phyloP scores from a whole-genome alignment of 2,329 filamentous ascomycete species.

The Pyrenochaeta sp. region DNA sequence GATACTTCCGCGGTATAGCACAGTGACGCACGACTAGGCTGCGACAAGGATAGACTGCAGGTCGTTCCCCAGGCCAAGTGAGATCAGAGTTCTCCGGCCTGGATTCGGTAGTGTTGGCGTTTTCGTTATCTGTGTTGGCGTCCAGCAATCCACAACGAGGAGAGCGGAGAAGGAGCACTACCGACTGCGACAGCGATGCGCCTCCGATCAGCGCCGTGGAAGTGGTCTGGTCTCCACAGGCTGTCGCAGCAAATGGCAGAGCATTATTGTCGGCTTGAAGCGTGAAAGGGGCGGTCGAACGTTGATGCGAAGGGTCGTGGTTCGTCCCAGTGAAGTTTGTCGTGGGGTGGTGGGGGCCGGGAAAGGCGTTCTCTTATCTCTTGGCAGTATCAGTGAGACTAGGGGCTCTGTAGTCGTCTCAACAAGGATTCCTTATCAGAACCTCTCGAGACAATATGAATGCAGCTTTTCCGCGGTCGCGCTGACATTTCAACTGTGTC shows the following conservation, averaged over 20 bases:
- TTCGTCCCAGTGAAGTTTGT: slow-evolving; percentile 24
- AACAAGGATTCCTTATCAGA: slow-evolving; percentile 42
- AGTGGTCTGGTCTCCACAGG: slow-evolving; percentile 15
- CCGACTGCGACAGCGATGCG: slow-evolving; percentile 13
- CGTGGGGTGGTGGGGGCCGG: slow-evolving; percentile 45
- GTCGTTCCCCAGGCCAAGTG: slow-evolving; percentile 32
- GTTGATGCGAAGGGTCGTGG: slow-evolving; percentile 23
- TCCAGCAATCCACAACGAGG: slow-evolving; percentile 16
- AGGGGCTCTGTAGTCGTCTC: slow-evolving; percentile 23
- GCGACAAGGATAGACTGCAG: slow-evolving; percentile 28
- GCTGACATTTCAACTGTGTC: slow-evolving; percentile 36
- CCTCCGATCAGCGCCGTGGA: slow-evolving; percentile 30
- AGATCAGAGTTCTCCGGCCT: slow-evolving; percentile 32
- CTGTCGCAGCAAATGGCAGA: slow-evolving; percentile 14
- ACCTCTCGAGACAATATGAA: slow-evolving; percentile 35
- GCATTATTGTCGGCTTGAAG: slow-evolving; percentile 13
- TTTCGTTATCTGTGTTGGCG: slow-evolving; percentile 40
- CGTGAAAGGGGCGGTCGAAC: slow-evolving; percentile 19
- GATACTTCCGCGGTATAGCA: slow-evolving; percentile 48
- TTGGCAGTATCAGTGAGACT: slow-evolving; percentile 36
- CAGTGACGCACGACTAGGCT: slow-evolving; percentile 36
- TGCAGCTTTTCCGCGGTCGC: slow-evolving; percentile 44
- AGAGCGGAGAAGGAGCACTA: slow-evolving; percentile 27
- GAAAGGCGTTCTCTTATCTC: slow-evolving; percentile 48
- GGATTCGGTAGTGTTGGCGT: slow-evolving; percentile 22